phyloP scores from a whole-genome alignment of 495 filamentous ascomycete genomes.

The Aspergillus ellipticus region DNA sequence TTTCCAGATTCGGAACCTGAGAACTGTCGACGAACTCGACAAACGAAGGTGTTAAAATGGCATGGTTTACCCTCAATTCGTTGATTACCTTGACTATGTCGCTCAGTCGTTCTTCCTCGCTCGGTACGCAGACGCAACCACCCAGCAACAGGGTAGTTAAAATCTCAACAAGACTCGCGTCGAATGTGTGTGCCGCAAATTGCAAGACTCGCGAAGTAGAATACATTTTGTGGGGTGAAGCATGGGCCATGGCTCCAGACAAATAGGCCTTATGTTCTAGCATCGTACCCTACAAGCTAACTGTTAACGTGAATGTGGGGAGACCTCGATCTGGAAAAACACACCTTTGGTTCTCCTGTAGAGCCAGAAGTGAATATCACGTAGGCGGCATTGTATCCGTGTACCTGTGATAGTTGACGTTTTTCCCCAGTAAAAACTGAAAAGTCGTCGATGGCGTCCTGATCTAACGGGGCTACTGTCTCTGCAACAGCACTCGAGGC shows the following conservation, averaged over 20 bases:
- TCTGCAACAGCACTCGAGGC: slow-evolving; percentile 26
- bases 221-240: slow-evolving; percentile 26
- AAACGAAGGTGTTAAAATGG: slow-evolving; percentile 52
- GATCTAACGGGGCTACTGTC: slow-evolving; percentile 35
- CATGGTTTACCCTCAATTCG: slow-evolving; percentile 40
- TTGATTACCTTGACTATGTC: slow-evolving; percentile 46
- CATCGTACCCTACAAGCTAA: slow-evolving; percentile 36
- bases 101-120: slow-evolving; percentile 49
- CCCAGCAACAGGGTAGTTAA: slow-evolving; percentile 43
- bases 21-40: slow-evolving; percentile 43
- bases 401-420: slow-evolving; percentile 28
- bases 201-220: slow-evolving; percentile 39
- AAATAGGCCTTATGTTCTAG: slow-evolving; percentile 45
- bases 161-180: slow-evolving; percentile 43
- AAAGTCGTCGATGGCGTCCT: slow-evolving; percentile 26
- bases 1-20: slow-evolving; percentile 42
- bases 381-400: slow-evolving; percentile 38
- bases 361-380: slow-evolving; percentile 50
- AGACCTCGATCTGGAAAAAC: background rate
- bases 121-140: slow-evolving; percentile 45
- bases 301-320: background rate
- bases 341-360: slow-evolving; percentile 50
- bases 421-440: slow-evolving; percentile 16
- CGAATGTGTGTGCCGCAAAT: slow-evolving; percentile 54
- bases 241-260: slow-evolving; percentile 43